Base-by-base conservation (phyloP, 108 stramenopile species). In the Cyclotella baltica region DNA sequence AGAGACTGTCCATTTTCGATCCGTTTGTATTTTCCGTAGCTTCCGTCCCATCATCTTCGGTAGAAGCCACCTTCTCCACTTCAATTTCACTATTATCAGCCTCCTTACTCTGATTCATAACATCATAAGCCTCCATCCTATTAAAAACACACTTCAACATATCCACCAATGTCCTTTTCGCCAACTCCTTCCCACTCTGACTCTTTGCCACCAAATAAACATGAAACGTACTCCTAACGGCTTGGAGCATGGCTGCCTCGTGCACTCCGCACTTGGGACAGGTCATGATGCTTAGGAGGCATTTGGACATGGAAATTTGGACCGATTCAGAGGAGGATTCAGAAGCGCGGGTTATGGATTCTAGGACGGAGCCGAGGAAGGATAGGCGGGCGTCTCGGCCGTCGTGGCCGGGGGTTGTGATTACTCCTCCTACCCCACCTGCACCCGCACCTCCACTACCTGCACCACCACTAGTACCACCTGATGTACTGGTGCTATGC, bases 141-240 rank as follows among this genome's bases (percentile, higher is more conserved):
- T 88, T 80, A 64, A 98, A 96, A 11, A 98, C 96, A 56, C 88
- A 78, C 62, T 85, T 80, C 33, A 98, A 74, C 84, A 99, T 98
- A 63, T 99, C 97, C 55, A 92, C 79, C 27, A 99, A 74, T 30
- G 96, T 89, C 51, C 91, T 85, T 78, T 93, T 97, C 29, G 97
- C 91, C 3, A 93, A 74, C 18, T 90, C 88, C 61, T 90, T 92
- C 65, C 88, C 95, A 35, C 85, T 71, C 9, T 71, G 58, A 20
- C 88, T 81, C 64, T 93, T 92, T 3, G 89, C 83, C 30, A 97
- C 93, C 18, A 99, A 89, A 85, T 97, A 98, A 13, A 98, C 91
- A 80, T 99, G 98, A 77, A 98, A 99, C 56, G 93, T 91, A 20
- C 94, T 78, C 52, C 97, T 77, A 37, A 99, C 91, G 13, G 95